Evolutionary conservation across 179 eudicot genomes (phyloP).

Genomic region (Dionaea muscipula): DNA sequence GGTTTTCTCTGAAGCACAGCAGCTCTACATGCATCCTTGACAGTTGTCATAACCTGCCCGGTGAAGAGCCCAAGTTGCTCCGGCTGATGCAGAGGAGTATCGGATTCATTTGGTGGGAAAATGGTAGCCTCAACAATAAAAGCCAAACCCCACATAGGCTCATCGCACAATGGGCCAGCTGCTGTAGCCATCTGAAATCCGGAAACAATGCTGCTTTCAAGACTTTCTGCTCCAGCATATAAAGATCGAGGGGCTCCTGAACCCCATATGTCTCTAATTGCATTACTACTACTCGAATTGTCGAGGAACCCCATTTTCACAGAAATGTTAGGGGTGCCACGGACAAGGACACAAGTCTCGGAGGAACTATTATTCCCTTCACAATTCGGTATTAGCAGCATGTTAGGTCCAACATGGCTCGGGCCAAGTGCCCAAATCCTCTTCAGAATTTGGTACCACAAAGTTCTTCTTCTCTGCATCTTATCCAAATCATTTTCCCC

Average conservation of each 20-base stretch:
- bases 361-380: slow-evolving; percentile 16
- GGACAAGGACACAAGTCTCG: slow-evolving; percentile 36
- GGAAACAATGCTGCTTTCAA: slow-evolving; percentile 66
- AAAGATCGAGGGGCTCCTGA: slow-evolving; percentile 19
- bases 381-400: slow-evolving; percentile 47
- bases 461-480: slow-evolving; percentile 34
- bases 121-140: slow-evolving; percentile 58
- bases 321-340: slow-evolving; percentile 60
- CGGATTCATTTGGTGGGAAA: slow-evolving; percentile 26
- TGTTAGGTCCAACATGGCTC: slow-evolving; percentile 76
- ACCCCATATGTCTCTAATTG: slow-evolving; percentile 19
- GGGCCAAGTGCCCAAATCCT: slow-evolving; percentile 92
- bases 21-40: slow-evolving; percentile 78
- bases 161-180: slow-evolving; percentile 88
- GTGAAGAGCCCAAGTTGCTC: slow-evolving; percentile 69
- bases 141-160: slow-evolving; percentile 96
- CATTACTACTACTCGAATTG: slow-evolving; percentile 9
- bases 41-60: slow-evolving; percentile 86
- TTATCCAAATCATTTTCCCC: slow-evolving; percentile 40
- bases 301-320: slow-evolving; percentile 53
- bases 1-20: slow-evolving; percentile 67
- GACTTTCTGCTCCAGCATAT: slow-evolving; percentile 50
- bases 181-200: slow-evolving; percentile 86
- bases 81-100: slow-evolving; percentile 26
- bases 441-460: slow-evolving; percentile 52